Conservation (phyloP, 164 flowering plant genomes). For the Tetracentron sinense region DNA sequence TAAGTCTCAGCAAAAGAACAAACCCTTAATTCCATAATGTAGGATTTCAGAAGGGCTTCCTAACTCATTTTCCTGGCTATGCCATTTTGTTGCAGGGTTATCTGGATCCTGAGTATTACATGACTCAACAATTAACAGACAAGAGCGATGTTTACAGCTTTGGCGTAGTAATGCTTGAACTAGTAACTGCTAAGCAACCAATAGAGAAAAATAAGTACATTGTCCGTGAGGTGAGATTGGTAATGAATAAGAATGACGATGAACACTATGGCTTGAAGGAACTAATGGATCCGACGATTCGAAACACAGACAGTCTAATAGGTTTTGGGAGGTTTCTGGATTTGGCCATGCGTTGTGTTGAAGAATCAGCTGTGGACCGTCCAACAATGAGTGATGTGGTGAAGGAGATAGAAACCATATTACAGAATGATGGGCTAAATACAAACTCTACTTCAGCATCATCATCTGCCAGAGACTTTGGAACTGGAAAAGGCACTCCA, state of each 20-base stretch:
- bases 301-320: conserved; percentile 27
- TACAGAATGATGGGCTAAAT: conserved; percentile 65
- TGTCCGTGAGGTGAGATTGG: conserved; percentile 66
- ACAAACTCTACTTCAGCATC: conserved; percentile 77
- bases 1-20: too few species aligned
- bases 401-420: conserved; percentile 62
- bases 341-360: conserved; percentile 82
- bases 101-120: conserved; percentile 95
- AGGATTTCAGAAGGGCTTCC: not conserved
- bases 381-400: conserved; percentile 87
- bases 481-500: conserved; percentile 27
- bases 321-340: conserved; percentile 71
- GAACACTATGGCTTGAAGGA: conserved; percentile 55
- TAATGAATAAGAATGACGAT: conserved; percentile 46
- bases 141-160: too few species aligned
- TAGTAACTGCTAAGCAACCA: conserved; percentile 67
- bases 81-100: conserved; percentile 61
- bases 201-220: conserved; percentile 83
- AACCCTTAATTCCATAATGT: not conserved
- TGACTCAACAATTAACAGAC: conserved; percentile 89
- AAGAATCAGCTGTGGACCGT: conserved; percentile 76
- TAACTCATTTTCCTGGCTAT: not conserved
- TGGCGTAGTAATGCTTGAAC: conserved; percentile 92
- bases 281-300: conserved; percentile 58
- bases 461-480: conserved; percentile 83